Evolutionary conservation across 2,329 filamentous ascomycete species (phyloP).

Genomic region (Cercospora sp.): DNA sequence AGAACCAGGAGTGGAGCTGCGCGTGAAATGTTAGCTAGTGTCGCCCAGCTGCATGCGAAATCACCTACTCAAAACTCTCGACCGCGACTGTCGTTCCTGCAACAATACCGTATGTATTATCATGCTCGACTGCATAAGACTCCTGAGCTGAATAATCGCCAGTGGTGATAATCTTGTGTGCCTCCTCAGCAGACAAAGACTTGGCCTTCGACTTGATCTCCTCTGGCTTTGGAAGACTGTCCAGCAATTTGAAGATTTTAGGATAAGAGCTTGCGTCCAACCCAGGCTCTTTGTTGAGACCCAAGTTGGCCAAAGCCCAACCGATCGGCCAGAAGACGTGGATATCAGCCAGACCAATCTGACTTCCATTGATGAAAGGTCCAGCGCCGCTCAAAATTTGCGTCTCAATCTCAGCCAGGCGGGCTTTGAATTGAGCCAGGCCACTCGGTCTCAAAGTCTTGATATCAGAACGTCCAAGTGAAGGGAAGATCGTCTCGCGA

Average conservation of each 20-base stretch:
- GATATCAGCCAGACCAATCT: slow-evolving; percentile 33
- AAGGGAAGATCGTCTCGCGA: slow-evolving; percentile 34
- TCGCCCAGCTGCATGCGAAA: not conserved
- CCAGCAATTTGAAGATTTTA: slow-evolving; percentile 32
- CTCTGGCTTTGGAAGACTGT: slow-evolving; percentile 27
- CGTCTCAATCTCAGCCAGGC: slow-evolving; percentile 30
- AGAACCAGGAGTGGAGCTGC: slow-evolving; percentile 30
- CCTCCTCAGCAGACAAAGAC: slow-evolving; percentile 31
- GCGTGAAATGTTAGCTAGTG: slow-evolving; percentile 4
- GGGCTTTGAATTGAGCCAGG: slow-evolving; percentile 28
- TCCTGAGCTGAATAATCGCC: slow-evolving; percentile 25
- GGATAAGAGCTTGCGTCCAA: slow-evolving; percentile 31
- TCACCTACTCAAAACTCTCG: slow-evolving; percentile 36
- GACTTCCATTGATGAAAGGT: slow-evolving; percentile 31
- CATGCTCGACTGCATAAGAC: slow-evolving; percentile 20
- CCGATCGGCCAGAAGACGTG: slow-evolving; percentile 32
- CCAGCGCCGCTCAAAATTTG: slow-evolving; percentile 26
- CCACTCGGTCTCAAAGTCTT: slow-evolving; percentile 28
- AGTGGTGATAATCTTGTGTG: slow-evolving; percentile 28
- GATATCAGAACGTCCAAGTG: slow-evolving; percentile 29
- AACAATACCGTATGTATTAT: slow-evolving; percentile 28
- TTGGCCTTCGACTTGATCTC: slow-evolving; percentile 19
- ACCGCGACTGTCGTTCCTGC: slow-evolving; percentile 30
- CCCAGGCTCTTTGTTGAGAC: slow-evolving; percentile 27
- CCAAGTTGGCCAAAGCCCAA: slow-evolving; percentile 32